Base-by-base conservation (phyloP, 2,329 filamentous ascomycete genomes). In the Penicillium digitatum region DNA sequence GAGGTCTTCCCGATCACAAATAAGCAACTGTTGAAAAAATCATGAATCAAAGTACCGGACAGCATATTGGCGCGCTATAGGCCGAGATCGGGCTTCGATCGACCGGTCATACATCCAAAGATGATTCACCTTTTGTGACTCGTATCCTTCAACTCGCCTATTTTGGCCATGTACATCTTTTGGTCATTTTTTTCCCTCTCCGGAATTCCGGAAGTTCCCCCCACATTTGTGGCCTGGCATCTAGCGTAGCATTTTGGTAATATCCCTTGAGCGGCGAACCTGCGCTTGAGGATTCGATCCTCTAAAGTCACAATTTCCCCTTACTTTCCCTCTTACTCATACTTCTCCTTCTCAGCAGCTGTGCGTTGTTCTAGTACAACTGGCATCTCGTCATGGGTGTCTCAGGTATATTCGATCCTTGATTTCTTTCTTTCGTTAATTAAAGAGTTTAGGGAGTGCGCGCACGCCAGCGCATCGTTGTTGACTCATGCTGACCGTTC, bases 301-400 rank as follows among this genome's bases (percentile, higher is more conserved):
- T 16, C 14, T 32, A 44, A 45, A 14, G 12, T 5, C 11, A 31
- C 22, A 31, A n/a, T 18, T 11, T 6, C 7, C 11, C 32, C 16
- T 37, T 48, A 31, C 34, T 31, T 31, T 18, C 9, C 5, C 1
- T 26, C n/a, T 34, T 44, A 20, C 12, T 5, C 8, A 14, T 44
- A 26, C 52, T 56, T 48, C 14, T 35, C 44, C 40, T 43, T 32
- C 54, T 11, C 27, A 16, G 22, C 4, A 46, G 7, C 3, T 26
- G 52, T 39, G 40, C 34, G 42, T 20, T 22, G 2, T 29, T 2
- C 12, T 27, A 14, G 46, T 14, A 34, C 39, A n/a, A 38, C 20
- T 20, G 12, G 4, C 9, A 43, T 35, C 24, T 29, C n/a, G 58
- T 31, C 27, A 62, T 63, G 59, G 59, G 48, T 10, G 31, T 55